Base-by-base conservation (phyloP, 169 alveolate species). In the Plasmodium inui region DNA sequence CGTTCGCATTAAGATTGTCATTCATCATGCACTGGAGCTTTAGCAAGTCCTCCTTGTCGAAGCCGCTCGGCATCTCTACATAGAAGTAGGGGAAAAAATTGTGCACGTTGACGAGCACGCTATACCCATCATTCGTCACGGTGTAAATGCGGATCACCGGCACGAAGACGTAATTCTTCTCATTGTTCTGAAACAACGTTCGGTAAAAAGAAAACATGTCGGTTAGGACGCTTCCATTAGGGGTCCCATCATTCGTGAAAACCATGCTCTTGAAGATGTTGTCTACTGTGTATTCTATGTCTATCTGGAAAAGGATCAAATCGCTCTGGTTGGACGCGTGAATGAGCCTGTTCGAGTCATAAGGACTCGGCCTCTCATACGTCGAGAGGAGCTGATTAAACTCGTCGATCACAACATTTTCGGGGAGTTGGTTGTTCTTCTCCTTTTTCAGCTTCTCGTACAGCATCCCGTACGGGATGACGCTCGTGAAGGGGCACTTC, bases 71-170 rank as follows among this genome's bases (percentile, higher is more conserved):
- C 74, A 92, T 96, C 71, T 96, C 96, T 7, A 96, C 94, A 86
- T 96, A 96, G 78, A 96, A 96, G 61, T 96, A 96, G 7, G 97
- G 97, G 90, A 85, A 67, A 72, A 96, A 95, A 34, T 96, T 95
- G 32, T 94, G 92, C 72, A 96, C 94, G 30, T 91, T 81, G 0
- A 96, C 92, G 74, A 96, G 79, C 0, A 95, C 96, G 55, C 97
- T 96, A 46, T 91, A 94, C 50, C 92, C 92, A 70, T 92, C 88
- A 67, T 88, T 92, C 41, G 96, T 96, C 4, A 96, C 95, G 12
- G 96, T 95, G 84, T 95, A 96, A 2, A 96, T 90, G 14, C 97
- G 78, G 61, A 96, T 92, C 37, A 95, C 61, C 8, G 97, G 93
- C 8, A 86, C 93, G 12, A 88, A 32, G 30, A 76, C 79, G 70